These are phyloP conservation scores for Podila epicladia DNA, from an alignment of 192 early-diverging fungal genomes.

Conservation along the genomic window DNA sequence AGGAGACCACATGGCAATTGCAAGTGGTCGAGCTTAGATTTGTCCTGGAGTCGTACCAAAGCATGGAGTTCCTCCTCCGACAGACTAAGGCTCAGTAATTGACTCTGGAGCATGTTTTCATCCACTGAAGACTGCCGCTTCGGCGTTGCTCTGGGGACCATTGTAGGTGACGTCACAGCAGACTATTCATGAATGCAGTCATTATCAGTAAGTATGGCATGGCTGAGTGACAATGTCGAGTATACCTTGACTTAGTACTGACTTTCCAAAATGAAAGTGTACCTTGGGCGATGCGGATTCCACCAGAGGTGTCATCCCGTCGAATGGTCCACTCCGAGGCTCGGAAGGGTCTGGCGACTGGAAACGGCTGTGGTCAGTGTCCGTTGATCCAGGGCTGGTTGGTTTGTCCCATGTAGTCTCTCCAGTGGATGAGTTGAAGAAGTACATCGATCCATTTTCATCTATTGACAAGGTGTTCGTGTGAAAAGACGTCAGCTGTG, in stretches of 20 bases:
- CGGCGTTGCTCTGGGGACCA: not conserved
- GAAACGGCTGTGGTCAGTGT: not conserved
- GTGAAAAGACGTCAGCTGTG: not conserved
- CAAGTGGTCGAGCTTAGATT: not conserved
- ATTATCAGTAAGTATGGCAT: not conserved
- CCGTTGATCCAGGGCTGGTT: conserved; percentile 4
- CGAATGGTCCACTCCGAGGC: not conserved
- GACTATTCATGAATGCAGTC: not conserved
- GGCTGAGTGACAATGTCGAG: not conserved
- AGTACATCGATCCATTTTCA: conserved; percentile 58
- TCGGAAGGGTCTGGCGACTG: conserved; percentile 6
- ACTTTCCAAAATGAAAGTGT: not conserved
- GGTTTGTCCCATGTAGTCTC: conserved; percentile 63
- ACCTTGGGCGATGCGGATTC: not conserved
- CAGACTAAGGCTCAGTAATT: conserved; percentile 27
- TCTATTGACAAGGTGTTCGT: conserved; percentile 36
- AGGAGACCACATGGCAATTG: not conserved
- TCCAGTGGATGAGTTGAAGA: conserved; percentile 61
- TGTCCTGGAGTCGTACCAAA: conserved; percentile 9
- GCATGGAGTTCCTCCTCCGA: conserved; percentile 41
- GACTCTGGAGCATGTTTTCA: conserved; percentile 42
- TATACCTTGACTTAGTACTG: not conserved
- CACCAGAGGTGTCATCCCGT: not conserved
- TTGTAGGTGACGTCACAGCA: not conserved
- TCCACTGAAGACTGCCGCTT: conserved; percentile 31